These are phyloP conservation scores for Sphenostylis stenocarpa DNA, from an alignment of 306 rosid species.

Conservation along the genomic window DNA sequence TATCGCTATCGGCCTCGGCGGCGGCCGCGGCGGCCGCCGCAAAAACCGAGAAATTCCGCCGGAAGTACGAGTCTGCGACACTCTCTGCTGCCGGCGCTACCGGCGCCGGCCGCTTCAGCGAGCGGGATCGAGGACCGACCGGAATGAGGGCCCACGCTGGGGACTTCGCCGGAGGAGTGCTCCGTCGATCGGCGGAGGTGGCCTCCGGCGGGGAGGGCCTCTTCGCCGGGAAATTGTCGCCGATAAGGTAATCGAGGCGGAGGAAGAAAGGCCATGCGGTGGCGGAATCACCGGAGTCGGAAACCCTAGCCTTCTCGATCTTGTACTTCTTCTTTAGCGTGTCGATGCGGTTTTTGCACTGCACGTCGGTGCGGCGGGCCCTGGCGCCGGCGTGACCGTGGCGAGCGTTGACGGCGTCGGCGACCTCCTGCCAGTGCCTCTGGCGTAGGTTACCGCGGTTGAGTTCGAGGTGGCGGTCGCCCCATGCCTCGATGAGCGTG, in stretches of 20 bases:
- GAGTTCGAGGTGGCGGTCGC: slow-evolving; percentile 52
- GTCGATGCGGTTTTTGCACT: slow-evolving; percentile 77
- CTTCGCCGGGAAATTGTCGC: slow-evolving; percentile 39
- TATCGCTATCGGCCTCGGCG: slow-evolving; percentile 36
- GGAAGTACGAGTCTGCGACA: slow-evolving; percentile 23
- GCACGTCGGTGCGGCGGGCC: slow-evolving; percentile 57
- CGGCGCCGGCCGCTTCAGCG: slow-evolving; percentile 46
- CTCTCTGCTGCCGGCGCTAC: not conserved
- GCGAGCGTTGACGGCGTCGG: slow-evolving; percentile 59
- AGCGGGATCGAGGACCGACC: slow-evolving; percentile 61
- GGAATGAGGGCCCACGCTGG: slow-evolving; percentile 50
- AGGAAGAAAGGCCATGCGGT: slow-evolving; percentile 60
- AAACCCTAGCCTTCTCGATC: slow-evolving; percentile 67
- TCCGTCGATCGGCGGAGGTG: not conserved
- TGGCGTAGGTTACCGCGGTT: slow-evolving; percentile 67
- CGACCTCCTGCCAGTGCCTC: slow-evolving; percentile 70
- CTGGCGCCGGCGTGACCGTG: slow-evolving; percentile 38
- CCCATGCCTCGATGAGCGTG: slow-evolving; percentile 80
- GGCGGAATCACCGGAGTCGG: slow-evolving; percentile 42
- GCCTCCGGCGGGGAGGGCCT: slow-evolving; percentile 35
- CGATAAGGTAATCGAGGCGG: slow-evolving; percentile 54
- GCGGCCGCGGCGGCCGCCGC: slow-evolving; percentile 45
- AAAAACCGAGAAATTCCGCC: slow-evolving; percentile 48
- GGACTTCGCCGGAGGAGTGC: slow-evolving; percentile 16
- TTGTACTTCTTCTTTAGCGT: slow-evolving; percentile 76